Percentiles rank a stretch among this genome's conserved stretches.
phyloP scores from a whole-genome alignment of 2,329 filamentous ascomycete species.

The Graphium sp. region DNA sequence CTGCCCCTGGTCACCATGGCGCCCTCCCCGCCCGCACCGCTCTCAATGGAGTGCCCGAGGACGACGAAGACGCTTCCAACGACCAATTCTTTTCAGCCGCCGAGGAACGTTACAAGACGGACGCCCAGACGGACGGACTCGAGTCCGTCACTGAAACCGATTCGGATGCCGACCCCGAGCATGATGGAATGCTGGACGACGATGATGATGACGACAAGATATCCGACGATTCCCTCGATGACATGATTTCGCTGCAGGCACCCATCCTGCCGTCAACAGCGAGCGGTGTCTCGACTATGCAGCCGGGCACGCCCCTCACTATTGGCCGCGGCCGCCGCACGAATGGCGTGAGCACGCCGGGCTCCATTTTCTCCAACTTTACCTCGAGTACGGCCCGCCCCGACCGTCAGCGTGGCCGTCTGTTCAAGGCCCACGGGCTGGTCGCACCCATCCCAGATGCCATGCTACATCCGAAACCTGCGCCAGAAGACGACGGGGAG shows the following conservation, averaged over 20 bases:
- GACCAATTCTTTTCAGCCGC: slow-evolving; percentile 89
- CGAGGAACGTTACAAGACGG: slow-evolving; percentile 54
- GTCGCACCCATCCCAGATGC: slow-evolving; percentile 57
- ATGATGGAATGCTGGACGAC: slow-evolving; percentile 45
- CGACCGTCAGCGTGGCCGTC: slow-evolving; percentile 53
- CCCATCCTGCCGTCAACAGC: slow-evolving; percentile 65
- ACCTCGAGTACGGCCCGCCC: slow-evolving; percentile 69
- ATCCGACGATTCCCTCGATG: slow-evolving; percentile 83
- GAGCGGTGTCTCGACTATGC: slow-evolving; percentile 64
- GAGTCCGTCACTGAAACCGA: slow-evolving; percentile 44
- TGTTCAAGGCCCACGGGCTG: slow-evolving; percentile 73
- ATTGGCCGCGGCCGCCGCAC: slow-evolving; percentile 44
- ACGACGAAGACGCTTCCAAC: slow-evolving; percentile 68
- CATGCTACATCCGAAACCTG: slow-evolving; percentile 69
- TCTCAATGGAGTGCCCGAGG: slow-evolving; percentile 40
- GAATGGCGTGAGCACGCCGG: slow-evolving; percentile 66
- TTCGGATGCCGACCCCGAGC: slow-evolving; percentile 41
- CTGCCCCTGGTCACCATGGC: too few species aligned
- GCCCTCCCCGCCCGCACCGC: slow-evolving; percentile 25
- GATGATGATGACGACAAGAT: slow-evolving; percentile 58
- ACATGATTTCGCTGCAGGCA: slow-evolving; percentile 78
- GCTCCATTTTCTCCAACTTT: slow-evolving; percentile 78
- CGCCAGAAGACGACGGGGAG: slow-evolving; percentile 65
- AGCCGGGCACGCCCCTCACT: slow-evolving; percentile 67
- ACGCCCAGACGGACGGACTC: slow-evolving; percentile 35